Evolutionary conservation across 345 rosid genomes (phyloP), one percentile per base, ranked within the genome.

Genomic region (Streptanthus diversifolius): DNA sequence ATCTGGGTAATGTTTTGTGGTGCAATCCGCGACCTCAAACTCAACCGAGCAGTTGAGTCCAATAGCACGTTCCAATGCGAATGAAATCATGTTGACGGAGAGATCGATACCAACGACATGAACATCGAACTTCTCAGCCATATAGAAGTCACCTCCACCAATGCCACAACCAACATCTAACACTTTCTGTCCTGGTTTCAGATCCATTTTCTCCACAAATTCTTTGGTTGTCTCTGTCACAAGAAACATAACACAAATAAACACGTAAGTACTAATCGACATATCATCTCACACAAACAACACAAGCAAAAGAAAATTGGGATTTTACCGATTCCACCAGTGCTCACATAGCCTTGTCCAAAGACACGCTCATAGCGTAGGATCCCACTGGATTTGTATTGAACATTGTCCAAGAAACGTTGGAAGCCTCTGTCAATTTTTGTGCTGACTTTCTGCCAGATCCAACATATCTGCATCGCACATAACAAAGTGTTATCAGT

Each of bases 151-250:
- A 49, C 99, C 97, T 79, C 99, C 99, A 9, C 99, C 99, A 33
- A 92, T 95, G 65, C 99, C 99, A 77, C 99, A 92, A 39, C 99
- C 99, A 79, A 92, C 98, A 85, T 95, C 99, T 10, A 95, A 83
- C 72, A 95, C 97, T 78, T 86, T 95, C 80, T 90, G 98, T 45
- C 97, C 95, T 59, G 93, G 88, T 76, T 83, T 90, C 41, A 95
- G 92, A 71, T 89, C 80, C 86, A 95, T 84, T 75, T 81, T 90
- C 63, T 73, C 90, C 75, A 92, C 98, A 81, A 95, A 92, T 61
- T 95, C 99, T 81, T 86, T 92, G 3, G 99, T 95, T 57, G 98
- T 95, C 68, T 88, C 99, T 95, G 95, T 78, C 0, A 25, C 75
- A 82, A 71, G 58, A 76, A 68, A 65, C 48, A 57, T 2, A 25